Evolutionary conservation across 2,329 filamentous ascomycete species (phyloP), one percentile per base, ranked within the genome.

Genomic region (Calonectria leucothoes): DNA sequence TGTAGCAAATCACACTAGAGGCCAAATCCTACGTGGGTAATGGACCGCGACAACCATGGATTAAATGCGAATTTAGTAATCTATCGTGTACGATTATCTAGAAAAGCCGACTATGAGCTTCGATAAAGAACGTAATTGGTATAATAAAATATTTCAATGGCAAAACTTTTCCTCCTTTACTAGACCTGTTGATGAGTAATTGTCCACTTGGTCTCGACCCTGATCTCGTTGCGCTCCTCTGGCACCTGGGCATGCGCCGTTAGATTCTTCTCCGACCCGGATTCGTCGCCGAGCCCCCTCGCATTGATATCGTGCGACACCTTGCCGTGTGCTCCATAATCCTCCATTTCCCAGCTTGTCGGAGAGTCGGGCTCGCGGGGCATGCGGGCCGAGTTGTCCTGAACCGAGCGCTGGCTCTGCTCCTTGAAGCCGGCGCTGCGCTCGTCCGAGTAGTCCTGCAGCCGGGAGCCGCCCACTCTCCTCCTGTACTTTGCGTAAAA

Each of bases 401-500:
- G 49, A 27, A 71, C 79, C 6, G 75, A 63, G 49, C 49, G 55
- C 45, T 74, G 73, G 55, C 77, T 79, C n/a, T 66, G 64, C 25
- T 79, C 77, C 6, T 64, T 72, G 39, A 77, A 80, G 1, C 74
- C 76, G 0, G 72, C 73, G 27, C 73, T 74, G 15, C 77, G 63
- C 29, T 79, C 77, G 42, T 74, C 76, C 7, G 79, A 79, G 25
- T 78, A 80, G 29, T 84, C 81, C 11, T 77, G 68, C 3, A 82
- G 66, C 42, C 78, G 77, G 7, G 82, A 83, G 0, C 81, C 81
- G 5, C 82, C 82, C 69, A 82, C 80, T 51, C 81, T 75, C 68
- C 82, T 80, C 72, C 78, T 81, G 71, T 82, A 84, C 64, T 79
- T 78, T 15, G 76, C 75, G 70, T 82, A 84, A 66, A 85, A 81